Conservation (phyloP, 768 basidiomycete species). For the Mycena latifolia region DNA sequence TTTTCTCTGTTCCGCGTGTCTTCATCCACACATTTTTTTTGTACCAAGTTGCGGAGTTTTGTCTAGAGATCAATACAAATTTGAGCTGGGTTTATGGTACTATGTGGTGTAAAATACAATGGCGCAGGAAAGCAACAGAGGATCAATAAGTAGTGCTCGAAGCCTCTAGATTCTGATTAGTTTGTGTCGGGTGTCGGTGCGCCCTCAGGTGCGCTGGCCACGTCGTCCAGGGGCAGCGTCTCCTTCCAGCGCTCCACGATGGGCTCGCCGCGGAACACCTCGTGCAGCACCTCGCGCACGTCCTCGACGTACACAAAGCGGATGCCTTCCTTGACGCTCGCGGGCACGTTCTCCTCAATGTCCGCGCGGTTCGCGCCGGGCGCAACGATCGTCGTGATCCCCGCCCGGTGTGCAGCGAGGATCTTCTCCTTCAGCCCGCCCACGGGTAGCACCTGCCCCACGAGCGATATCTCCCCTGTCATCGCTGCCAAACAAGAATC, state of each 20-base stretch:
- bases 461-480: constrained; percentile 98
- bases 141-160: background rate
- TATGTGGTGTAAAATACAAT: constrained; percentile 20
- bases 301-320: constrained; percentile 96
- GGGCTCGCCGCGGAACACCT: constrained; percentile 80
- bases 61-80: constrained; percentile 30
- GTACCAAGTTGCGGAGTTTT: too few relatives aligned
- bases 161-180: constrained; percentile 12
- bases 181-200: constrained; percentile 7
- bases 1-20: too few relatives aligned
- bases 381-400: constrained; percentile 92
- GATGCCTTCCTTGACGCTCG: constrained; percentile 95
- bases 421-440: constrained; percentile 98
- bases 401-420: constrained; percentile 95
- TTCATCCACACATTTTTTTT: too few relatives aligned
- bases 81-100: constrained; percentile 26
- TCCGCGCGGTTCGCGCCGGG: constrained; percentile 92
- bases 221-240: constrained; percentile 50
- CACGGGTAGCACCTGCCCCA: constrained; percentile 96
- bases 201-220: background rate
- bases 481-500: constrained; percentile 69
- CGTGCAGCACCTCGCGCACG: constrained; percentile 88
- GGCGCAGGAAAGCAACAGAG: background rate
- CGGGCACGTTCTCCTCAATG: constrained; percentile 97
- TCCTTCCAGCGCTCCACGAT: constrained; percentile 77